Base-by-base conservation (phyloP, 495 filamentous ascomycete species). In the Mycothermus thermophilus region DNA sequence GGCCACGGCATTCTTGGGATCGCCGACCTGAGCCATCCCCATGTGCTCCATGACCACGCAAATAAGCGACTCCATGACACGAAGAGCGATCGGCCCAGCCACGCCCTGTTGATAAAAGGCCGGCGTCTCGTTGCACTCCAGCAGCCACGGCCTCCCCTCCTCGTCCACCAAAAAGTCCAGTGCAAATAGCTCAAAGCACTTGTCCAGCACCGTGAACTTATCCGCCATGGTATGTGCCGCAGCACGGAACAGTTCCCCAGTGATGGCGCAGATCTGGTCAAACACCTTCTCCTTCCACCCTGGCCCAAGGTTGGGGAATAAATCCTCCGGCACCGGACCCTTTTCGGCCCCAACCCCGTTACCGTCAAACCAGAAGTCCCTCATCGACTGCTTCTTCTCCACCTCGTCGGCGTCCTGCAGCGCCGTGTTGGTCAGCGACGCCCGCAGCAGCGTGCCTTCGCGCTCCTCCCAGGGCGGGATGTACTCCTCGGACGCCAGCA, bases 101-200 rank as follows among this genome's bases (percentile, higher is more conserved):
- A 72, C 69, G 5, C 79, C 80, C 2, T 78, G 81, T 57, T 83
- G 75, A 32, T 51, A 69, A 48, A 84, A 85, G 51, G 85, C 81
- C 29, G 80, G 80, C 60, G 77, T 83, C n/a, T 82, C 77, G 55
- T 87, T 87, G 12, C 83, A 63, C 56, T 87, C 80, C 32, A 87
- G 45, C 40, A 87, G 51, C 64, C 66, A 83, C 18, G 67, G 67
- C 11, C 41, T 64, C 11, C 68, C 69, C 8, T 47, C 30, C 8
- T 47, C 58, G 52, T 79, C 75, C 12, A 84, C 68, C 46, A 87
- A 42, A 48, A 82, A 87, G 45, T 87, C 80, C 17, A 85, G 44
- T 2, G 80, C 80, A 49, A 81, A 86, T 23, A 85, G 42, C 62
- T 85, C 81, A 44, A 85, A 85, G 0, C 71, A 75, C 46, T 82